Conservation (phyloP, 2,329 filamentous ascomycete genomes). For the Dactylonectria macrodidyma region DNA sequence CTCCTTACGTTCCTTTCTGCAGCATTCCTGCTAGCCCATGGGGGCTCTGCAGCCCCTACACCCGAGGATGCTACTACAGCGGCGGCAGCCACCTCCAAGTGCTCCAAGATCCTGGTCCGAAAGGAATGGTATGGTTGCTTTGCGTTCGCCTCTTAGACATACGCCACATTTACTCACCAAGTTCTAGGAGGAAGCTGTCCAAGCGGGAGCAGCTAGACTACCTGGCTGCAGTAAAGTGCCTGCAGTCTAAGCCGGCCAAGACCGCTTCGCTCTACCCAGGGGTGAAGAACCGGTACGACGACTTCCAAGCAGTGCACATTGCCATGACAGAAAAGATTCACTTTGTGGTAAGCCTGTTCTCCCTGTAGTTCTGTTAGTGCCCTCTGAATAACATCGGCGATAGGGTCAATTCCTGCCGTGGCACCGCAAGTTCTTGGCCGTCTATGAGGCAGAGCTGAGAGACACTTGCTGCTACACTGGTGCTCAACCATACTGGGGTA, state of each 20-base stretch:
- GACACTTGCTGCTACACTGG: conserved; percentile 16
- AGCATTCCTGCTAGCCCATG: conserved; percentile 7
- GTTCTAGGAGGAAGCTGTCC: conserved; percentile 11
- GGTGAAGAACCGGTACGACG: conserved; percentile 20
- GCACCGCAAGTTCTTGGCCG: conserved; percentile 19
- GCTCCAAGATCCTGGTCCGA: conserved; percentile 16
- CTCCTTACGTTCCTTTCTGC: conserved; percentile 9
- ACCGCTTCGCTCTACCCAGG: conserved; percentile 22
- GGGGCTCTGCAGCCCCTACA: conserved; percentile 9
- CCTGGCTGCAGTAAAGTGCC: conserved; percentile 15
- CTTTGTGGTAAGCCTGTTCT: conserved; percentile 9
- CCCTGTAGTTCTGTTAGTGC: neutral
- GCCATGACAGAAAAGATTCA: conserved; percentile 19
- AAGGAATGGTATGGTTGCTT: conserved; percentile 19
- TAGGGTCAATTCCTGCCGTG: conserved; percentile 25
- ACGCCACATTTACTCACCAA: conserved; percentile 8
- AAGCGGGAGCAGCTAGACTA: conserved; percentile 16
- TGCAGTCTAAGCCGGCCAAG: conserved; percentile 24
- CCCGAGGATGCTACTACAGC: conserved; percentile 16
- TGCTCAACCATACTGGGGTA: conserved; percentile 22
- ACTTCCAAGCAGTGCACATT: conserved; percentile 24
- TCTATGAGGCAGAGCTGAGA: conserved; percentile 19
- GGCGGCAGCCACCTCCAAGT: conserved; percentile 4
- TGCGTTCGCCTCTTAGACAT: neutral
- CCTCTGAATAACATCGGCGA: conserved; percentile 1